These are phyloP conservation scores for Penicillium cosmopolitanum DNA, from an alignment of 495 filamentous ascomycete species.

Conservation along the genomic window DNA sequence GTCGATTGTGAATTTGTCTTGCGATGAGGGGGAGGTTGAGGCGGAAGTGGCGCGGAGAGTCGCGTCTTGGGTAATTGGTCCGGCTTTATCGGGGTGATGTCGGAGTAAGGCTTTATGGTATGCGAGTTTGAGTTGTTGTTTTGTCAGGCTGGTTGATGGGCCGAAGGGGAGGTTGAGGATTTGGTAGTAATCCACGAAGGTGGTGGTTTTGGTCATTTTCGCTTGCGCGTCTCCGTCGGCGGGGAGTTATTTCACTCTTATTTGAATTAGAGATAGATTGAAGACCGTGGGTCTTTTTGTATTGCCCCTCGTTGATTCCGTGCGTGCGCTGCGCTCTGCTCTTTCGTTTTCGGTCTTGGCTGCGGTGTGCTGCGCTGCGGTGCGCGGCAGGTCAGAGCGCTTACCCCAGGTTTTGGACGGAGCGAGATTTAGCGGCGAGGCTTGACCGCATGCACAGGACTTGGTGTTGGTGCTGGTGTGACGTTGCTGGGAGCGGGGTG, in stretches of 20 bases:
- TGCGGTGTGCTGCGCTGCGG: not conserved
- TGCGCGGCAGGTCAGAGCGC: not conserved
- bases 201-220: slow-evolving; percentile 28
- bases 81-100: slow-evolving; percentile 80
- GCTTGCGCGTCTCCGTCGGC: no score
- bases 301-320: no score
- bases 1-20: slow-evolving; percentile 62
- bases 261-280: no score
- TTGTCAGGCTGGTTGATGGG: slow-evolving; percentile 29
- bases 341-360: not conserved
- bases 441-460: slow-evolving; percentile 1
- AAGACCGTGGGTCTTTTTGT: no score
- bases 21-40: not conserved
- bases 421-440: not conserved
- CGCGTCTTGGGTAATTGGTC: slow-evolving; percentile 22
- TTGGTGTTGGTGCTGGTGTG: not conserved
- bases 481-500: not conserved
- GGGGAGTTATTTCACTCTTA: not conserved
- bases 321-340: not conserved
- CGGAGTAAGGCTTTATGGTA: slow-evolving; percentile 78
- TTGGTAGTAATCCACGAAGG: slow-evolving; percentile 50
- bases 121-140: slow-evolving; percentile 66
- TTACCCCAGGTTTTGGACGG: not conserved
- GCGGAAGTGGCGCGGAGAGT: not conserved
- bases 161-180: slow-evolving; percentile 53